phyloP scores from a whole-genome alignment of 176 grass and related monocot genomes.

The Aegilops longissima region DNA sequence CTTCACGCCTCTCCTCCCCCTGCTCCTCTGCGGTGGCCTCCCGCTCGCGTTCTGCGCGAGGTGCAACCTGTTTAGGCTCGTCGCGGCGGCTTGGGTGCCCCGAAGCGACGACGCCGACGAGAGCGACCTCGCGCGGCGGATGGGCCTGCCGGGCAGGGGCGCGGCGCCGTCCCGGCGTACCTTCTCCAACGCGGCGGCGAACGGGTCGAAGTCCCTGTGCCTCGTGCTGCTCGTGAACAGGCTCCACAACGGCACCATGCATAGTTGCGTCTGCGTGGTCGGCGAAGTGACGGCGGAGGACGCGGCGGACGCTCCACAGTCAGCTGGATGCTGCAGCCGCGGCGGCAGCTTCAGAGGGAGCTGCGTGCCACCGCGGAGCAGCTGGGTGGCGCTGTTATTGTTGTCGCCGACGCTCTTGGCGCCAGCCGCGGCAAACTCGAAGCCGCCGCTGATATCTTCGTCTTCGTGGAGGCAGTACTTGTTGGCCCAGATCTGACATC shows the following conservation, averaged over 20 bases:
- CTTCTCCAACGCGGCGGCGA: conserved; percentile 46
- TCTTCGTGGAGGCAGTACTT: not conserved
- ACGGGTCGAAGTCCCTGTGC: conserved; percentile 41
- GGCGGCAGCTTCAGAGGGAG: conserved; percentile 40
- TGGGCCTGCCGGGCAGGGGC: not conserved
- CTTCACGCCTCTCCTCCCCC: not conserved
- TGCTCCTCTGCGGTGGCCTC: not conserved
- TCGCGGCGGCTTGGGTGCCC: too few species aligned
- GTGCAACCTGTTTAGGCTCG: not conserved
- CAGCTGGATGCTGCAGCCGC: conserved; percentile 15
- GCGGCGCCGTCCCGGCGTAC: conserved; percentile 18
- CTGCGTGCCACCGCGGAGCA: conserved; percentile 18
- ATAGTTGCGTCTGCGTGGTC: not conserved
- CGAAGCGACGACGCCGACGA: not conserved
- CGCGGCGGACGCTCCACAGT: not conserved
- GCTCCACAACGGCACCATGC: not conserved
- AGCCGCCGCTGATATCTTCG: not conserved
- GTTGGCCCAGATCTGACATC: too few species aligned
- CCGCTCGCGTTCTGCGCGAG: not conserved
- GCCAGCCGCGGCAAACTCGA: conserved; percentile 1
- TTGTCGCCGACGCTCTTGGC: not conserved
- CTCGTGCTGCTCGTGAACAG: not conserved
- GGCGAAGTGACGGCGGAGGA: conserved; percentile 40
- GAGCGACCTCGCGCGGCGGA: conserved; percentile 25
- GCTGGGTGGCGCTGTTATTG: not conserved